phyloP scores from a whole-genome alignment of 2,329 filamentous ascomycete genomes.

The Pleomassaria siparia region DNA sequence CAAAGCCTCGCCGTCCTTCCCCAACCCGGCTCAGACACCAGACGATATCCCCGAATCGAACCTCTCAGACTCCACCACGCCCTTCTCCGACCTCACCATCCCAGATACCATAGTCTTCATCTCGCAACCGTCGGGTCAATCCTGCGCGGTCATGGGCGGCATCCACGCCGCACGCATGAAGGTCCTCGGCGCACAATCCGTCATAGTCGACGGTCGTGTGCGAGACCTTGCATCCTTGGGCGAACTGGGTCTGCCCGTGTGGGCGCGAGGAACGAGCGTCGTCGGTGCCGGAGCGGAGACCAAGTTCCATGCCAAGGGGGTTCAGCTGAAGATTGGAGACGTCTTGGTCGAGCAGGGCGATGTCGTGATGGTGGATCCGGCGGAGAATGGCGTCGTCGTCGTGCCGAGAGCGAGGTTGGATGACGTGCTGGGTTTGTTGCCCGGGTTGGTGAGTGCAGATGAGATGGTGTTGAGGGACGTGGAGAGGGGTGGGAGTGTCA shows the following conservation, averaged over 20 bases:
- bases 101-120: constrained; percentile 65
- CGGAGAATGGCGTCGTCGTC: constrained; percentile 66
- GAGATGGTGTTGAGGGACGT: constrained; percentile 59
- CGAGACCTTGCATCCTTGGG: constrained; percentile 66
- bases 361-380: constrained; percentile 68
- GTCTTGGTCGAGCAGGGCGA: constrained; percentile 54
- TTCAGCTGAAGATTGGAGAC: constrained; percentile 42
- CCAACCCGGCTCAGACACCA: constrained; percentile 35
- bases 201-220: constrained; percentile 69
- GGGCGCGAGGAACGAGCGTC: constrained; percentile 59
- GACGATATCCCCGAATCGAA: constrained; percentile 30
- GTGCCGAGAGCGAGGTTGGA: constrained; percentile 64
- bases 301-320: constrained; percentile 56
- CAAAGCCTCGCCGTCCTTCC: constrained; percentile 53
- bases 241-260: constrained; percentile 60
- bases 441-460: constrained; percentile 47
- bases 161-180: constrained; percentile 74
- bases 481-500: constrained; percentile 61
- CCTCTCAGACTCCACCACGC: constrained; percentile 46
- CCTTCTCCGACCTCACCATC: constrained; percentile 68
- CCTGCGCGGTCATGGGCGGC: constrained; percentile 73
- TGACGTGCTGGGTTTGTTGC: constrained; percentile 60
- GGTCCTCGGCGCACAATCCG: constrained; percentile 59
- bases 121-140: constrained; percentile 64
- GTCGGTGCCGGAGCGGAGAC: constrained; percentile 60